Percentiles rank a stretch among this genome's conserved stretches.
phyloP scores from a whole-genome alignment of 441 rosid species.

The Erodium moschatum region DNA sequence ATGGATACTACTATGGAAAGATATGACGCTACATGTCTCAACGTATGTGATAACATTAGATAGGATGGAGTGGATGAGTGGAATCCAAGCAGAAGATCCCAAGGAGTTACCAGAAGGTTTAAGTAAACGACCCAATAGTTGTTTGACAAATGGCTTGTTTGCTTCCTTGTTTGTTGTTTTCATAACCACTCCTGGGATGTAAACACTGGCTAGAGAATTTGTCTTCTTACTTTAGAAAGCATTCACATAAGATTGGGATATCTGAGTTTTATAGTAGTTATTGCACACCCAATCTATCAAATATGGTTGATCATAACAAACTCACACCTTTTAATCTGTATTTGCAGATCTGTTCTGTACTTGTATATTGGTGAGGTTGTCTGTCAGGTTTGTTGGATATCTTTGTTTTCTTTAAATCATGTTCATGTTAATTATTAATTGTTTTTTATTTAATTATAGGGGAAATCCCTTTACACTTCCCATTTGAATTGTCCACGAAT shows the following conservation, averaged over 20 bases:
- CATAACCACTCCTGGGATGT: neutral
- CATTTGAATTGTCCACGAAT: too few species aligned
- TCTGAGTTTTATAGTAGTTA: slow-evolving; percentile 11
- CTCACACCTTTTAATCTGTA: slow-evolving; percentile 26
- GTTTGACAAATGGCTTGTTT: neutral
- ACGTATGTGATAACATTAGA: too few species aligned
- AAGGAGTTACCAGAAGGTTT: too few species aligned
- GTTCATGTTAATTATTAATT: neutral
- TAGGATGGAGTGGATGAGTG: too few species aligned
- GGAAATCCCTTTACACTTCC: neutral
- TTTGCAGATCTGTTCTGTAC: slow-evolving; percentile 63
- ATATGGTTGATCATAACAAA: slow-evolving; percentile 10
- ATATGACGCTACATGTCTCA: too few species aligned
- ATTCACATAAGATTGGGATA: neutral
- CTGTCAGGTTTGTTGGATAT: slow-evolving; percentile 57
- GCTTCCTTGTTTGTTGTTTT: neutral
- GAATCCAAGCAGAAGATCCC: neutral
- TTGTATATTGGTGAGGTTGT: slow-evolving; percentile 67
- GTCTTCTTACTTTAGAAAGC: neutral
- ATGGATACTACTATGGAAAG: too few species aligned
- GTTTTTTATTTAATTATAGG: too few species aligned
- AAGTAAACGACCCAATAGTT: too few species aligned
- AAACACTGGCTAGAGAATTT: neutral
- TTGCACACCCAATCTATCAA: slow-evolving; percentile 11
- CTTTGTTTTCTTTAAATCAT: slow-evolving; percentile 14